Conservation (phyloP, 345 rosid genomes). For the Euphorbia lathyris region DNA sequence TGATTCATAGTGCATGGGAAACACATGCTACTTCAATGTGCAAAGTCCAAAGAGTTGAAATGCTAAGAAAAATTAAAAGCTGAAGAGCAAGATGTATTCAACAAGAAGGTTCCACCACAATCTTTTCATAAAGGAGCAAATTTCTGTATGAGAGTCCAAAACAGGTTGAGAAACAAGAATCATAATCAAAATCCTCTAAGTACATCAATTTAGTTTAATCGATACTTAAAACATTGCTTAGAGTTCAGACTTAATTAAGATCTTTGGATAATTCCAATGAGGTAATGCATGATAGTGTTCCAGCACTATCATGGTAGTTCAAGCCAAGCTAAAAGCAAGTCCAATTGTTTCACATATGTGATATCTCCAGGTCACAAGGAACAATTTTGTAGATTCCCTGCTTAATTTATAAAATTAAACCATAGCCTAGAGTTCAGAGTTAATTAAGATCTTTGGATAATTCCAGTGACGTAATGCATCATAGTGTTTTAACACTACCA, state of each 20-base stretch:
- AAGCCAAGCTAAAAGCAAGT: neutral
- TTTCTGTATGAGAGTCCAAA: neutral
- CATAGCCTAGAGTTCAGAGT: neutral
- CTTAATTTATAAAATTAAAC: neutral
- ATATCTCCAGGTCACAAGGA: neutral
- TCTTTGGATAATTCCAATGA: too few species aligned
- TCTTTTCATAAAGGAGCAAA: neutral
- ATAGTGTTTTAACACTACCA: too few species aligned
- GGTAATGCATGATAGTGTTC: too few species aligned
- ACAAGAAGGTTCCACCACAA: neutral
- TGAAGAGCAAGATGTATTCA: neutral
- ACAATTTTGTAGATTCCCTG: neutral
- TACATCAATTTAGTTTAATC: neutral
- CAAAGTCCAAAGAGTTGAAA: too few species aligned
- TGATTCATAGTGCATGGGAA: neutral
- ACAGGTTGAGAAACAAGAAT: neutral
- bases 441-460: neutral
- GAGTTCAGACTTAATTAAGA: too few species aligned
- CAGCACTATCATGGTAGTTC: too few species aligned
- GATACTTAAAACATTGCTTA: too few species aligned
- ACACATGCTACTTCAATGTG: neutral
- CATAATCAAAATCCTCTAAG: neutral
- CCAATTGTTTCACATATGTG: neutral
- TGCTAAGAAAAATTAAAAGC: neutral
- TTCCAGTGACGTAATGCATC: constrained; percentile 1